These are phyloP conservation scores for Candida namnaoensis DNA, from an alignment of 805 yeast genomes.

Conservation along the genomic window DNA sequence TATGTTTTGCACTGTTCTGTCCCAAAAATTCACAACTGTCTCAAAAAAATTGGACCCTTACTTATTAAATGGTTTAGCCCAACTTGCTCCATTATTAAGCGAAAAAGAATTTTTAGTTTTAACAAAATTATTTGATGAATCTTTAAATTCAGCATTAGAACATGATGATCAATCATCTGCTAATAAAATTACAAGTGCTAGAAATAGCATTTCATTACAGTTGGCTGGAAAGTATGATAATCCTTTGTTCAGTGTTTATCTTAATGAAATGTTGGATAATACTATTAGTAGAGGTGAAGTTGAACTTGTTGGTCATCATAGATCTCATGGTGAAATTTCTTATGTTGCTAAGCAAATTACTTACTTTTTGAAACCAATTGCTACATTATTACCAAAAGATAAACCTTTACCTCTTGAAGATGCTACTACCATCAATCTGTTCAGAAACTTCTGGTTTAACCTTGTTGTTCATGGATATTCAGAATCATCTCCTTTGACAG, in stretches of 20 bases:
- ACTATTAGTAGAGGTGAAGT: constrained; percentile 77
- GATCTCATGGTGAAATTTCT: constrained; percentile 66
- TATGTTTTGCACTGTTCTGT: constrained; percentile 70
- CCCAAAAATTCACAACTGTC: constrained; percentile 55
- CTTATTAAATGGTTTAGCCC: constrained; percentile 53
- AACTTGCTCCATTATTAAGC: constrained; percentile 51
- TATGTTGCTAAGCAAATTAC: constrained; percentile 65
- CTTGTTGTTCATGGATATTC: constrained; percentile 86
- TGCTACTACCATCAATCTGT: constrained; percentile 46
- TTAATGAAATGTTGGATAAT: constrained; percentile 56
- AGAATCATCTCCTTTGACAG: constrained; percentile 45
- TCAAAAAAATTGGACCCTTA: constrained; percentile 45
- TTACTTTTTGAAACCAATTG: constrained; percentile 61
- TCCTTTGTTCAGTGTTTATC: constrained; percentile 45
- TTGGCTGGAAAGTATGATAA: constrained; percentile 19
- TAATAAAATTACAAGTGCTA: constrained; percentile 38
- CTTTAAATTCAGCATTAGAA: constrained; percentile 35
- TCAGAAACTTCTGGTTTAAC: constrained; percentile 92
- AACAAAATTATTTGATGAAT: constrained; percentile 45
- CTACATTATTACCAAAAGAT: constrained; percentile 58
- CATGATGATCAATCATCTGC: constrained; percentile 28
- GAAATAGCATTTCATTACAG: constrained; percentile 32
- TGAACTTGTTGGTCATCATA: constrained; percentile 64
- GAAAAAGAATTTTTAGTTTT: constrained; percentile 62
- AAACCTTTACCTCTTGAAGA: constrained; percentile 29